A percentile compares a stretch with the other conserved stretches of the same genome.
These are phyloP conservation scores for Amorphotheca resinae DNA, from an alignment of 495 filamentous ascomycete genomes.

Conservation along the genomic window DNA sequence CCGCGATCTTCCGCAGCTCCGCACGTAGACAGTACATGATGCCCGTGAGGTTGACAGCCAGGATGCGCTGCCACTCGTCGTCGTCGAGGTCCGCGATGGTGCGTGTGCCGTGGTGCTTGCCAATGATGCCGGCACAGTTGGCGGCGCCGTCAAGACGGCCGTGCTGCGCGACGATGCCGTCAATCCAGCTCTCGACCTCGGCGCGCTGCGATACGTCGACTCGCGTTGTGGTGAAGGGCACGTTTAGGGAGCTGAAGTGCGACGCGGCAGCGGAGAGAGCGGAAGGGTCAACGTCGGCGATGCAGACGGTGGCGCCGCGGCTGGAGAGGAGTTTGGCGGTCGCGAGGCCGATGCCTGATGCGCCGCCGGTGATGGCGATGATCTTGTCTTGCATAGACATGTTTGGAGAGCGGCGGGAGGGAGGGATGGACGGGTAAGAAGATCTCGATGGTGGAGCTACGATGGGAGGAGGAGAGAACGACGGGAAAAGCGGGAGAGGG, in stretches of 20 bases:
- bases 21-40: constrained; percentile 46
- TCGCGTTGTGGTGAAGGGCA: constrained; percentile 11
- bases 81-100: constrained; percentile 27
- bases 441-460: no score
- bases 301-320: constrained; percentile 31
- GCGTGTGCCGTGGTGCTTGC: constrained; percentile 23
- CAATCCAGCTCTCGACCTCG: constrained; percentile 24
- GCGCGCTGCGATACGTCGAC: constrained; percentile 29
- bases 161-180: constrained; percentile 20
- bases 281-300: constrained; percentile 31
- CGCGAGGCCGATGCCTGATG: constrained; percentile 41
- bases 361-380: constrained; percentile 39
- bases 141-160: constrained; percentile 37
- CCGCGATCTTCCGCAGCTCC: constrained; percentile 34
- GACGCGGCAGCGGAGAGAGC: constrained; percentile 16
- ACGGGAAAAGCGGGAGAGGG: no score
- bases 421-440: neutral
- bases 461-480: neutral
- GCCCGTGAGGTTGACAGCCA: constrained; percentile 44
- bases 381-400: constrained; percentile 25
- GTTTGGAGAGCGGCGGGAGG: neutral
- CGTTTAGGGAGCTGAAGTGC: constrained; percentile 10
- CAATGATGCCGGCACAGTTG: constrained; percentile 39
- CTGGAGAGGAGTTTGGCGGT: constrained; percentile 31
- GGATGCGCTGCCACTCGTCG: constrained; percentile 40